Base-by-base conservation (phyloP, 1,284 basidiomycete species). In the Pseudozyma thailandica region DNA sequence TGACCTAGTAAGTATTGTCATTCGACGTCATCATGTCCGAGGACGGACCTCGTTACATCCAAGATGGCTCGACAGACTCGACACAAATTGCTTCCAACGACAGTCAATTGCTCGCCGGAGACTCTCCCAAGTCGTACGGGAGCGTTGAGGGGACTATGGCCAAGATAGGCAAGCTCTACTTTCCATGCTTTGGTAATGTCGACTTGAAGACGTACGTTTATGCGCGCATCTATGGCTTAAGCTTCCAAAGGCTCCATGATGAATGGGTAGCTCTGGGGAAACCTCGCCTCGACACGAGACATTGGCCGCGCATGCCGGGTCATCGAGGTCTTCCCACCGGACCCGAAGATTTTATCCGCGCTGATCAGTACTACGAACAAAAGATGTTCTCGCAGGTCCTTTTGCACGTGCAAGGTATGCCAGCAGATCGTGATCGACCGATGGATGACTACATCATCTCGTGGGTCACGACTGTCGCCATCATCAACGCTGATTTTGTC, bases 221-320 rank as follows among this genome's bases (percentile, higher is more conserved):
- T 9, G 66, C 55, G 3, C 66, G 66, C 21, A 49, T 46, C 21
- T 70, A 70, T 33, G 66, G 56, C 3, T 28, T 70, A 23, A 55
- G 60, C 55, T 70, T 70, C 37, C 50, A 49, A 27, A 54, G 66
- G 4, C 25, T 70, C 38, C 51, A 70, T 30, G 66, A 70, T 27
- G 66, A 70, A 48, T 70, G 66, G 66, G 49, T 55, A 13, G 59
- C 47, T 4, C 15, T 70, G 28, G 66, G 66, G 1, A 47, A 33
- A 27, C 66, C 66, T 20, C 46, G 31, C 31, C 30, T 70, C 49
- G 35, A 70, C 42, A 58, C 66, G 9, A 50, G 38, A 8, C 66
- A 70, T 18, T 70, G 66, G 66, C 66, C 66, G 12, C 54, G 51
- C 6, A 48, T 70, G 50, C 12, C 26, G 7, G 66, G 66, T 9